These are phyloP conservation scores for Kodamaea neixiangensis DNA, from an alignment of 805 yeast species.

Conservation along the genomic window DNA sequence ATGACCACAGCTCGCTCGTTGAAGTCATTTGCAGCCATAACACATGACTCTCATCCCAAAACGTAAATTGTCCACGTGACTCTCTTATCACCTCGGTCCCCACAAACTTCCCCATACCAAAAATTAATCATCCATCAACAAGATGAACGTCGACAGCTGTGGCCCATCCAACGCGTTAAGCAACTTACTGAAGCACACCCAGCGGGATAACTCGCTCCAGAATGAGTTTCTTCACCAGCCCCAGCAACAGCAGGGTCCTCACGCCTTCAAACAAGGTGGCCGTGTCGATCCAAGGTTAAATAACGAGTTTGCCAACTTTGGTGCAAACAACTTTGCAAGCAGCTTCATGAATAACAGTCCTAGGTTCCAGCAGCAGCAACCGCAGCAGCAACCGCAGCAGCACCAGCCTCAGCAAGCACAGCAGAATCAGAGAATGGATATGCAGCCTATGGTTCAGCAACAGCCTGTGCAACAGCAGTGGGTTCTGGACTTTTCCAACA, in stretches of 20 bases:
- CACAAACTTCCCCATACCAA: conserved; percentile 1
- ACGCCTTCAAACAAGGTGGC: conserved; percentile 16
- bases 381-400: conserved; percentile 12
- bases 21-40: too few relatives aligned
- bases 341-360: conserved; percentile 12
- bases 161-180: conserved; percentile 48
- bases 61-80: too few relatives aligned
- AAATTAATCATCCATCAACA: conserved; percentile 10
- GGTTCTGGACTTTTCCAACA: conserved; percentile 32
- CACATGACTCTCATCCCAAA: too few relatives aligned
- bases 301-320: conserved; percentile 40
- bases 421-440: conserved; percentile 5
- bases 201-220: conserved; percentile 42
- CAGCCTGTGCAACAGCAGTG: conserved; percentile 16
- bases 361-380: conserved; percentile 13
- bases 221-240: conserved; percentile 25
- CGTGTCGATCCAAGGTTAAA: conserved; percentile 37
- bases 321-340: conserved; percentile 20
- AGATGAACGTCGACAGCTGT: conserved; percentile 40
- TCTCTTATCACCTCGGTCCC: conserved; percentile 2
- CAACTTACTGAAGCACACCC: conserved; percentile 43
- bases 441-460: background rate
- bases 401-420: conserved; percentile 8
- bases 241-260: conserved; percentile 9
- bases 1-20: too few relatives aligned